Evolutionary conservation across 75 land plant species (phyloP).

Genomic region (Adiantum capillusveneris): DNA sequence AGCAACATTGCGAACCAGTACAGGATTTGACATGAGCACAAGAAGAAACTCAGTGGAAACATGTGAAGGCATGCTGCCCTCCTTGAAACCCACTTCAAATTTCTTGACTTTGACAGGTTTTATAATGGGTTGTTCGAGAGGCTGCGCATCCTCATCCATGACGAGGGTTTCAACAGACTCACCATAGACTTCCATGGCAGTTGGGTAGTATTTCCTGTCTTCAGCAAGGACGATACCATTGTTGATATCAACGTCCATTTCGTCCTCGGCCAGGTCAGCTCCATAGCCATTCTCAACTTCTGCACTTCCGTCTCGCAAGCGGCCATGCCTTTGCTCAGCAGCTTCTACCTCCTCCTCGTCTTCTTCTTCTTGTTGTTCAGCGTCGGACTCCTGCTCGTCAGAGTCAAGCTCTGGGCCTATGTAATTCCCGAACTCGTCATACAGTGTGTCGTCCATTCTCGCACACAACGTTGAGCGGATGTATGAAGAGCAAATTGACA

Average conservation of each 20-base stretch:
- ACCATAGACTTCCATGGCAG: slow-evolving; percentile 95
- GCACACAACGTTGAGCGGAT: too few species aligned
- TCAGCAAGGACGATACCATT: slow-evolving; percentile 86
- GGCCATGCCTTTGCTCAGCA: slow-evolving; percentile 23
- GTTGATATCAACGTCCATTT: slow-evolving; percentile 55
- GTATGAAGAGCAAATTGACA: too few species aligned
- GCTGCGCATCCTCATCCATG: slow-evolving; percentile 97
- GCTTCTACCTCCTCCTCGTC: slow-evolving; percentile 21
- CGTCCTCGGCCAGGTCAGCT: slow-evolving; percentile 17
- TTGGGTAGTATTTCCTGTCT: slow-evolving; percentile 97
- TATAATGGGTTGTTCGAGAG: slow-evolving; percentile 85
- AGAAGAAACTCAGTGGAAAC: slow-evolving; percentile 87
- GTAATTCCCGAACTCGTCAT: slow-evolving; percentile 99
- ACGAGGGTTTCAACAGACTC: slow-evolving; percentile 95
- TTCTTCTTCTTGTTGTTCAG: slow-evolving; percentile 28
- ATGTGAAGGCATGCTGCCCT: slow-evolving; percentile 48
- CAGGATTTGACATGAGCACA: slow-evolving; percentile 84
- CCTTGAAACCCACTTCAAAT: slow-evolving; percentile 81
- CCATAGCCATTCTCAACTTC: background rate
- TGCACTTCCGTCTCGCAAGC: slow-evolving; percentile 7
- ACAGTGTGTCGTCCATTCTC: slow-evolving; percentile 85
- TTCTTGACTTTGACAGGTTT: slow-evolving; percentile 71
- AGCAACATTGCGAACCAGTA: slow-evolving; percentile 79
- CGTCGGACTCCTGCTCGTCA: slow-evolving; percentile 49
- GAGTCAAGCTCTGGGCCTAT: slow-evolving; percentile 98